A percentile compares a stretch with the other conserved stretches of the same genome.
Conservation (phyloP, 2,329 filamentous ascomycete species). For the Rachicladosporium sp. region DNA sequence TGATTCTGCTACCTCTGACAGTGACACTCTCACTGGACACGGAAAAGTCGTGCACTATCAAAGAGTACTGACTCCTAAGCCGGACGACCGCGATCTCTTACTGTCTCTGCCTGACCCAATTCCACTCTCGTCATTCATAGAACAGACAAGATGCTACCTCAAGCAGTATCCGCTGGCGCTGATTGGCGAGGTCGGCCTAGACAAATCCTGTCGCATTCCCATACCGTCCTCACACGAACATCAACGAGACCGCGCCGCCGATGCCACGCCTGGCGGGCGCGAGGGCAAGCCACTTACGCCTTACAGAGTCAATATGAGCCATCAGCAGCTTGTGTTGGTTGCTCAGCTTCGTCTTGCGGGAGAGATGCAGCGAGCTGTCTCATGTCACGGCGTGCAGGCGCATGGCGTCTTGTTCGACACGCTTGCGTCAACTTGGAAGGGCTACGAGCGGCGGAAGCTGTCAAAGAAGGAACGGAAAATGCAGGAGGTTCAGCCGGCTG, state of each 20-base stretch:
- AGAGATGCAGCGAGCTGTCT: conserved; percentile 52
- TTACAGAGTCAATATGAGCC: conserved; percentile 53
- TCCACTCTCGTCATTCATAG: conserved; percentile 47
- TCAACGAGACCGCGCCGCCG: conserved; percentile 31
- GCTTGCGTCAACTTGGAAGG: conserved; percentile 55
- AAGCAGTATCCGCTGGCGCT: conserved; percentile 49
- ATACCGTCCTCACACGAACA: conserved; percentile 38
- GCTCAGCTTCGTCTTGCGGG: conserved; percentile 62
- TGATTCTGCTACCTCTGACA: conserved; percentile 31
- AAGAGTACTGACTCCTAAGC: conserved; percentile 47
- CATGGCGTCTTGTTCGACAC: conserved; percentile 59
- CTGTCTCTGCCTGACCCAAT: conserved; percentile 46
- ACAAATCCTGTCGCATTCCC: conserved; percentile 66
- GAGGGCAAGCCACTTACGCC: conserved; percentile 57
- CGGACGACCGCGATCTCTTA: conserved; percentile 40
- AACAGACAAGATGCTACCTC: conserved; percentile 44
- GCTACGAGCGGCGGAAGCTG: conserved; percentile 50
- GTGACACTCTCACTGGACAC: conserved; percentile 26
- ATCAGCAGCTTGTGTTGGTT: conserved; percentile 54
- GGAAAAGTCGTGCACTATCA: conserved; percentile 49
- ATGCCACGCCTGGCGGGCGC: conserved; percentile 55
- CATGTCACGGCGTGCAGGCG: conserved; percentile 62
- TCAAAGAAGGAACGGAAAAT: conserved; percentile 44
- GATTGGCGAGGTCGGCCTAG: conserved; percentile 66
- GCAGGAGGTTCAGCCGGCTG: conserved; percentile 5